Evolutionary conservation across 345 rosid genomes (phyloP).

Genomic region (Odontarrhena argentea): DNA sequence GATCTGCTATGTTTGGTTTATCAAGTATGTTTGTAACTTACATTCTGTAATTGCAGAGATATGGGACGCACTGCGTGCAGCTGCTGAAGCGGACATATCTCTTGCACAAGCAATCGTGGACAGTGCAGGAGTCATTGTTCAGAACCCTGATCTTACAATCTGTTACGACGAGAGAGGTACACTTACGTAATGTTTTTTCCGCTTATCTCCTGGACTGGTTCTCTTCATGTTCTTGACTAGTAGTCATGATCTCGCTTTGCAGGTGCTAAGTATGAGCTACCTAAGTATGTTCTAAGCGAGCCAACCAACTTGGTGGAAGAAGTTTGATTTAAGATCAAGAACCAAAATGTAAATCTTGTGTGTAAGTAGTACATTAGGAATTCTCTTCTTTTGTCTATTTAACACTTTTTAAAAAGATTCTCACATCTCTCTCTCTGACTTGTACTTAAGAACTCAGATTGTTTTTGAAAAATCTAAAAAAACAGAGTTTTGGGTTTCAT

Average conservation of each 20-base stretch:
- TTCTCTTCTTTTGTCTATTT: conserved; percentile 38
- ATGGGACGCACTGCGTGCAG: conserved; percentile 95
- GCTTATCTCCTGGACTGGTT: conserved; percentile 1
- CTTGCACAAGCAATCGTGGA: conserved; percentile 84
- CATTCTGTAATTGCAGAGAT: conserved; percentile 52
- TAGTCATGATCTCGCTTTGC: conserved; percentile 33
- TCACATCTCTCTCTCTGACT: conserved; percentile 25
- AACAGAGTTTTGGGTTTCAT: conserved; percentile 18
- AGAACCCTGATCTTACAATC: conserved; percentile 72
- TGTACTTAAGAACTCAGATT: conserved; percentile 29
- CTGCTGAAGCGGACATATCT: conserved; percentile 71
- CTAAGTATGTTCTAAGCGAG: conserved; percentile 88
- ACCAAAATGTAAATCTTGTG: conserved; percentile 38
- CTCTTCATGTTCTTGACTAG: conserved; percentile 10
- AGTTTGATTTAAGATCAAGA: conserved; percentile 37
- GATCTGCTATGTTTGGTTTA: conserved; percentile 7
- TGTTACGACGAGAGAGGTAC: conserved; percentile 94
- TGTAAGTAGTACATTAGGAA: conserved; percentile 44
- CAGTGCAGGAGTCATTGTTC: conserved; percentile 85
- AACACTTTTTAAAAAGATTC: conserved; percentile 11
- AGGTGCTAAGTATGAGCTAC: conserved; percentile 96
- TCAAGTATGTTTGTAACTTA: conserved; percentile 2
- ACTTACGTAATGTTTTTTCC: background rate
- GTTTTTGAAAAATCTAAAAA: conserved; percentile 15
- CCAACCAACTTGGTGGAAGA: conserved; percentile 83